These are phyloP conservation scores for Rhododendron mucronatum DNA, from an alignment of 148 eudicot genomes.

Conservation along the genomic window DNA sequence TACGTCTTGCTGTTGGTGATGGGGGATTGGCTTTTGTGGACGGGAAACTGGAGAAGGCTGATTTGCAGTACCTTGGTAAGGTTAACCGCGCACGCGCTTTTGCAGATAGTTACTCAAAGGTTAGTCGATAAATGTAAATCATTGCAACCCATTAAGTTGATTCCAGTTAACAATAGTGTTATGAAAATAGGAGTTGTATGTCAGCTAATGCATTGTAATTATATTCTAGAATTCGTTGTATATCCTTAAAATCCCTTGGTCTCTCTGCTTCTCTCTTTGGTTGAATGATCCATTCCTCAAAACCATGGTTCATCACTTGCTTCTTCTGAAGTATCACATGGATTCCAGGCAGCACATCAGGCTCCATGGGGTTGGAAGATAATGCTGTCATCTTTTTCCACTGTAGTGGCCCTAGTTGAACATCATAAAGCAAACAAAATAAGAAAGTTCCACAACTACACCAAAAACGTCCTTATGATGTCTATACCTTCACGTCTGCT, in stretches of 20 bases:
- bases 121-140: conserved; percentile 18
- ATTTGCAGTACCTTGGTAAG: conserved; percentile 65
- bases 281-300: background rate
- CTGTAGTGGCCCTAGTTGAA: no score
- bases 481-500: background rate
- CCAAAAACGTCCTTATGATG: background rate
- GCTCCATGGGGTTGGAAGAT: background rate
- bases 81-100: conserved; percentile 83
- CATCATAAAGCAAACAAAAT: background rate
- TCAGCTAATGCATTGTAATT: background rate
- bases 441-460: background rate
- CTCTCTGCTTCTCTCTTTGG: background rate
- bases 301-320: conserved; percentile 1
- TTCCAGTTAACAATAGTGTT: background rate
- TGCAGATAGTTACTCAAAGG: conserved; percentile 98
- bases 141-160: background rate
- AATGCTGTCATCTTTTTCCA: background rate
- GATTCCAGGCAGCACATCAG: background rate
- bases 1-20: conserved; percentile 58
- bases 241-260: background rate
- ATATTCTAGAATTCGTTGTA: background rate
- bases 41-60: conserved; percentile 81
- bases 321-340: background rate
- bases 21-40: conserved; percentile 76
- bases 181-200: background rate